A percentile compares a stretch with the other conserved stretches of the same genome.
Conservation (phyloP, 2,329 filamentous ascomycete species). For the Ampelomyces quisqualis region DNA sequence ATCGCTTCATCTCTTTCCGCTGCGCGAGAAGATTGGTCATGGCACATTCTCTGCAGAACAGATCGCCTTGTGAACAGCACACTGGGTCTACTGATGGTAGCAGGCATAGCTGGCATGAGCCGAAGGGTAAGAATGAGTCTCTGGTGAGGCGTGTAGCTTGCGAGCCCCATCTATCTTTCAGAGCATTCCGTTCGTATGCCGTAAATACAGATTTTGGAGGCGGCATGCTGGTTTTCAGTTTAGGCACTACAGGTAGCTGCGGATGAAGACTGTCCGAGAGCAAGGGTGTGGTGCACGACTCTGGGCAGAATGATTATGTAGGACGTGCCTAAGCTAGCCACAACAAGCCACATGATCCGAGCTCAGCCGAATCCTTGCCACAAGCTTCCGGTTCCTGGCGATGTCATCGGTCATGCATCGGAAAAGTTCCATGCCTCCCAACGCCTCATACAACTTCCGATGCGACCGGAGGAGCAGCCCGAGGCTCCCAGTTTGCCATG, state of each 20-base stretch:
- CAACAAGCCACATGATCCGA: not conserved
- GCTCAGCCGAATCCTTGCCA: slow-evolving; percentile 18
- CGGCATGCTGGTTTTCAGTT: slow-evolving; percentile 19
- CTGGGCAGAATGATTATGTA: too few species aligned
- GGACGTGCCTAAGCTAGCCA: too few species aligned
- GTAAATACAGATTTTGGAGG: slow-evolving; percentile 70
- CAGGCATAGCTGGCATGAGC: slow-evolving; percentile 84
- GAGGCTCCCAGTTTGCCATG: slow-evolving; percentile 63
- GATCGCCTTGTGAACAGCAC: slow-evolving; percentile 73
- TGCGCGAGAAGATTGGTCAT: slow-evolving; percentile 88
- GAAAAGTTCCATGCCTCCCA: slow-evolving; percentile 20
- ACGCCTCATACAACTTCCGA: slow-evolving; percentile 24
- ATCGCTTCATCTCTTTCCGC: slow-evolving; percentile 83
- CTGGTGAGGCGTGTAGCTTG: slow-evolving; percentile 81
- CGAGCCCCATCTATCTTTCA: slow-evolving; percentile 78
- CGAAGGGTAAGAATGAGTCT: slow-evolving; percentile 91
- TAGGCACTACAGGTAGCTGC: not conserved
- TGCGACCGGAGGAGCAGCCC: slow-evolving; percentile 49
- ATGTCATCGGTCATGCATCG: slow-evolving; percentile 18
- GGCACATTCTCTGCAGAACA: slow-evolving; percentile 95
- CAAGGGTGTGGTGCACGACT: not conserved
- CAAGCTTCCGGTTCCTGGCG: slow-evolving; percentile 17
- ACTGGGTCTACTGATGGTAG: slow-evolving; percentile 79
- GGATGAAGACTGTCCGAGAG: too few species aligned
- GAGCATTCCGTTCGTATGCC: slow-evolving; percentile 79